Evolutionary conservation across 805 yeast genomes (phyloP), one percentile per base, ranked within the genome.

Genomic region (Teunomyces kruisii): DNA sequence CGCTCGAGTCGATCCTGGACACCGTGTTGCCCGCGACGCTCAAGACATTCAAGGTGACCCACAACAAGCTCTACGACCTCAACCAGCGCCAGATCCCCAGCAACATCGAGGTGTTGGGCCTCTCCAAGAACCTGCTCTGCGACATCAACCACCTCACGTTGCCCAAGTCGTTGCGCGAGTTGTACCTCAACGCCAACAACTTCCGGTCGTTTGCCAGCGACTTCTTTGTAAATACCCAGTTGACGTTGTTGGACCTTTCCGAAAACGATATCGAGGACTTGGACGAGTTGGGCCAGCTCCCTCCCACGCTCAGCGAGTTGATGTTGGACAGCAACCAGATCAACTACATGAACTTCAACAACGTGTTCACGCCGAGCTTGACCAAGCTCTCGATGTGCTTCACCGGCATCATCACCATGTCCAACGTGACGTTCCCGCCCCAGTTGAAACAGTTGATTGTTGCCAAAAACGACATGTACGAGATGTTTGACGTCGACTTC

Each of bases 211-310:
- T 59, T 28, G 53, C 54, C 3, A 29, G 15, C 2, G 41, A 47
- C 33, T 50, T 58, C 40, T 56, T 59, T 30, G 10, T 29, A 2
- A 10, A 19, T 9, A 44, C 54, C 37, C 35, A 43, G 4, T 44
- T 59, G 17, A 22, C 29, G 24, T 24, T 43, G 1, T 42, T 60
- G 14, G 42, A 50, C 30, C 29, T 58, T 4, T 49, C 53, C 9
- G 53, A 52, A 10, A 58, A 58, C 40, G 10, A 30, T 8, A 50
- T 60, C 22, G 59, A 56, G 45, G 63, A 59, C 24, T 42, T 57
- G 12, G 64, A 59, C 32, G 62, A 59, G 19, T 45, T 58, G 27
- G 62, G 64, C 8, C 14, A 17, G 8, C 43, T 59, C 7, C 64
- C 64, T 0, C 39, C 40, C 1, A 46, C 51, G 8, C 32, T 59